Conservation (phyloP, 1,284 basidiomycete species). For the Leucoagaricus sp. region DNA sequence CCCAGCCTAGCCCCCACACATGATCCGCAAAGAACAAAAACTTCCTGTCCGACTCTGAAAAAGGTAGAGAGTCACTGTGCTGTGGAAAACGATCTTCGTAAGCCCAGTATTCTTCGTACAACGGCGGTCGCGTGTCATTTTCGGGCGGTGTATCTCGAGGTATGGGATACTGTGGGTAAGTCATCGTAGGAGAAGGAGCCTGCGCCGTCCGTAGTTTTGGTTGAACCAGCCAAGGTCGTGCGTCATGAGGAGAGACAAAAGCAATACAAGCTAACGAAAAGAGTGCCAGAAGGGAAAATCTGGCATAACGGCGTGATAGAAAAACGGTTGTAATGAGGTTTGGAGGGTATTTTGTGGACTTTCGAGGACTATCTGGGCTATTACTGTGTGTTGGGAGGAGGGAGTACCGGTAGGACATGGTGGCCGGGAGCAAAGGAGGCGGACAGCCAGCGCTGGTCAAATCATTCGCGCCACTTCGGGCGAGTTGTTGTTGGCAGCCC, state of each 20-base stretch:
- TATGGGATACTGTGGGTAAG: slow-evolving; percentile 1
- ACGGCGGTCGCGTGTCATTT: slow-evolving; percentile 35
- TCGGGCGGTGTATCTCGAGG: slow-evolving; percentile 6
- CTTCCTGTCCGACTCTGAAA: slow-evolving; percentile 41
- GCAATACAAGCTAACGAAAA: slow-evolving; percentile 6
- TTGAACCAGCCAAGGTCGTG: background rate
- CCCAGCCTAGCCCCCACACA: slow-evolving; percentile 51
- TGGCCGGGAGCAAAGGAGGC: background rate
- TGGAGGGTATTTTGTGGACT: background rate
- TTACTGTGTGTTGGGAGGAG: slow-evolving; percentile 5
- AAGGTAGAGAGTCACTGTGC: slow-evolving; percentile 31
- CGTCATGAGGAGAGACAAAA: background rate
- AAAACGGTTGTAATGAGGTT: background rate
- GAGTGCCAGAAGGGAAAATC: slow-evolving; percentile 15
- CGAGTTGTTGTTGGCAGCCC: background rate
- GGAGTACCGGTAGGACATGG: background rate
- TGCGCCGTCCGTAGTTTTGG: background rate
- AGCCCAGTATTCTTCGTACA: slow-evolving; percentile 46
- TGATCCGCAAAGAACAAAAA: slow-evolving; percentile 55
- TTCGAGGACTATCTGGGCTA: background rate
- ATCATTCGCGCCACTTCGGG: background rate
- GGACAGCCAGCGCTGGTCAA: background rate
- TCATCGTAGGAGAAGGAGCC: background rate
- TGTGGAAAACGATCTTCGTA: slow-evolving; percentile 49
- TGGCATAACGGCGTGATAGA: slow-evolving; percentile 17